Percentiles rank a stretch among this genome's conserved stretches.
These are phyloP conservation scores for Rhizoclosmatium globosum DNA, from an alignment of 192 early-diverging fungal species.

Conservation along the genomic window DNA sequence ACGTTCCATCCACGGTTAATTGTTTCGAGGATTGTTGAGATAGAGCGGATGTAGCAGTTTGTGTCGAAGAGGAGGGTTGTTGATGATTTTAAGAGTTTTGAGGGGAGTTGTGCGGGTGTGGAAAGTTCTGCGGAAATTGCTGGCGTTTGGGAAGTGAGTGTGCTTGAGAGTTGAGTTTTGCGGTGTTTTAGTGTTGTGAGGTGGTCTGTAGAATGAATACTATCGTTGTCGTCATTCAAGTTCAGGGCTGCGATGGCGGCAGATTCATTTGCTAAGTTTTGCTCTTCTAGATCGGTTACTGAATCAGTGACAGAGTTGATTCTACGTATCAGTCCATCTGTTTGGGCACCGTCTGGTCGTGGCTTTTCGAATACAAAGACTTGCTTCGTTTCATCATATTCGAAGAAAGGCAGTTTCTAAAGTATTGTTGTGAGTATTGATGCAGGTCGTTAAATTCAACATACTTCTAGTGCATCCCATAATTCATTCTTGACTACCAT, in stretches of 20 bases:
- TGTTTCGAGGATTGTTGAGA: background rate
- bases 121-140: too few relatives aligned
- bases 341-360: background rate
- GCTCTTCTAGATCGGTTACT: too few relatives aligned
- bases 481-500: conserved; percentile 13
- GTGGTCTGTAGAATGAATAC: background rate
- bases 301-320: too few relatives aligned
- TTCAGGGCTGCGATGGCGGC: too few relatives aligned
- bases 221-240: too few relatives aligned
- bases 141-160: too few relatives aligned
- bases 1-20: conserved; percentile 23
- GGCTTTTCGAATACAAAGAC: background rate
- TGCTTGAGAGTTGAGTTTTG: conserved; percentile 15
- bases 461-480: conserved; percentile 4
- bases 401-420: conserved; percentile 7
- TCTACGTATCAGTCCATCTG: too few relatives aligned
- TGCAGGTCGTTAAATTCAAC: background rate
- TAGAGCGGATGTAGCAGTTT: conserved; percentile 37
- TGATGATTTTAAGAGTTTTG: background rate
- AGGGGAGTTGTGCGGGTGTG: too few relatives aligned
- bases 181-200: conserved; percentile 3
- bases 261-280: too few relatives aligned
- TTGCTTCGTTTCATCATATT: background rate
- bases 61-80: conserved; percentile 36
- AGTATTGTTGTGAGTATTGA: background rate